Evolutionary conservation across 441 rosid genomes (phyloP).

Genomic region (Arabidopsis hybrid): DNA sequence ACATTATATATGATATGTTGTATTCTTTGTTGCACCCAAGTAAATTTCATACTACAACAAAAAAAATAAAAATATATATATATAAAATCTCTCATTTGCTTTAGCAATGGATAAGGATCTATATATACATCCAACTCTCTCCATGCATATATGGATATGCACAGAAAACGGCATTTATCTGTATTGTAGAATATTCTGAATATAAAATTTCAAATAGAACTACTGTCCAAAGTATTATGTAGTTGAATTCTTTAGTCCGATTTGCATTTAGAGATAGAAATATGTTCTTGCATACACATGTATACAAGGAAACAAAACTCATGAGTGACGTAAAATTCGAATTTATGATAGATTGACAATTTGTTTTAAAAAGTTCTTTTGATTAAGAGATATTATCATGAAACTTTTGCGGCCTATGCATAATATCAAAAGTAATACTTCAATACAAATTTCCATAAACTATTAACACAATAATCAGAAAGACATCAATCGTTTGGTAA

Average conservation of each 20-base stretch:
- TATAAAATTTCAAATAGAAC: constrained; percentile 20
- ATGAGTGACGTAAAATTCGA: background rate
- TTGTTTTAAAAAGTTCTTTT: background rate
- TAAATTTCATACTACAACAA: background rate
- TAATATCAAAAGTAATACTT: no score
- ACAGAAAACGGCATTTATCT: constrained; percentile 10
- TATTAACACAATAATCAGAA: no score
- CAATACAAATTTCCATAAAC: no score
- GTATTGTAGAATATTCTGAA: background rate
- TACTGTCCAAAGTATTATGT: background rate
- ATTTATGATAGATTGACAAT: background rate
- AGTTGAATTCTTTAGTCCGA: background rate
- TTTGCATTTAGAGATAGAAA: background rate
- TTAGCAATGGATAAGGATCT: constrained; percentile 23
- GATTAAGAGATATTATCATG: no score
- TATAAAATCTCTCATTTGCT: constrained; percentile 1
- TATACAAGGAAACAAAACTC: background rate
- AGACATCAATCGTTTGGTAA: no score
- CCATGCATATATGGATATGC: constrained; percentile 30
- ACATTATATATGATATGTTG: background rate
- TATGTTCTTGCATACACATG: background rate
- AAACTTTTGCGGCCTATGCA: no score
- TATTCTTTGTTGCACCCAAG: constrained; percentile 6
- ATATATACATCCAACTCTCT: background rate
- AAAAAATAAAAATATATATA: background rate